phyloP scores from a whole-genome alignment of 768 basidiomycete species.

The Dictyophora rubrovolvata region DNA sequence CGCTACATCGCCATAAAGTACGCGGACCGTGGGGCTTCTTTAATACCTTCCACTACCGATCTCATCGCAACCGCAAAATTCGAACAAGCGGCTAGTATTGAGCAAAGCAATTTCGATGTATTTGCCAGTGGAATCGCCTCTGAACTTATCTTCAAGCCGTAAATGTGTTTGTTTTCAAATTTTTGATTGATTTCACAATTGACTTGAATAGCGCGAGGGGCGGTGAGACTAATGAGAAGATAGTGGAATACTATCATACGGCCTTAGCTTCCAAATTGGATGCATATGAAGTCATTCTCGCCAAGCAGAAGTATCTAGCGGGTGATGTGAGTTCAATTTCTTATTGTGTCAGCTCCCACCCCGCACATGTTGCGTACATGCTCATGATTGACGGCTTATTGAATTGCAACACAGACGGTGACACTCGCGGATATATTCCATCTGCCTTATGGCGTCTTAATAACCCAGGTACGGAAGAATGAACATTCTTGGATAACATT shows the following conservation, averaged over 20 bases:
- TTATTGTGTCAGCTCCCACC: background rate
- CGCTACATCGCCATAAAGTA: conserved; percentile 13
- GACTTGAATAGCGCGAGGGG: background rate
- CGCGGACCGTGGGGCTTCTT: conserved; percentile 10
- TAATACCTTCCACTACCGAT: conserved; percentile 10
- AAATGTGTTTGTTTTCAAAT: background rate
- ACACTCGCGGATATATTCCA: conserved; percentile 53
- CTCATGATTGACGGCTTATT: background rate
- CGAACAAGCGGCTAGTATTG: conserved; percentile 24
- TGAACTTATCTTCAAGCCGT: conserved; percentile 14
- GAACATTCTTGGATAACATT: background rate
- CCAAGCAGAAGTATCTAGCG: conserved; percentile 42
- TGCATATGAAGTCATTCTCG: conserved; percentile 42
- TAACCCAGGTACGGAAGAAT: conserved; percentile 12
- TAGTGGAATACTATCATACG: conserved; percentile 7
- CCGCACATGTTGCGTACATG: background rate
- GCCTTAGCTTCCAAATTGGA: conserved; percentile 32
- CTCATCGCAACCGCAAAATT: conserved; percentile 10
- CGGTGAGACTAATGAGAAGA: background rate
- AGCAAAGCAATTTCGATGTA: conserved; percentile 12
- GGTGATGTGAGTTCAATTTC: conserved; percentile 36
- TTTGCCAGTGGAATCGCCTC: conserved; percentile 9
- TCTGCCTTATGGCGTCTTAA: conserved; percentile 33
- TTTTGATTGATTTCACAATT: background rate
- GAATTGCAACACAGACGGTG: conserved; percentile 21